Evolutionary conservation across 768 basidiomycete genomes (phyloP), one percentile per base, ranked within the genome.

Genomic region (Leucosporidium scottii): DNA sequence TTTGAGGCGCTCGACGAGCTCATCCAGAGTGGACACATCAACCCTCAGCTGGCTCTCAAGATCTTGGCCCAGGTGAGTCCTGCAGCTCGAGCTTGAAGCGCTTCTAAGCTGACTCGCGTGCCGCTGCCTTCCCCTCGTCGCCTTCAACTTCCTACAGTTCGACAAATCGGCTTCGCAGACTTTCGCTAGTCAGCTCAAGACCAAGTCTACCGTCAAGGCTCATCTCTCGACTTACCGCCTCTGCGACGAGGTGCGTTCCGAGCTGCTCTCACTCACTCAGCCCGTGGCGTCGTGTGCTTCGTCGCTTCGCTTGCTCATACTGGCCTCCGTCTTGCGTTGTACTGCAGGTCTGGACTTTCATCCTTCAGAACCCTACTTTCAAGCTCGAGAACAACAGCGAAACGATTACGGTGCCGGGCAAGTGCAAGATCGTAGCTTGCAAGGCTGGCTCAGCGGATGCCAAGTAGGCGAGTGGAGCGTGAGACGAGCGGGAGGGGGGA

Each of bases 1-100:
- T 94, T 93, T 20, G 96, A 99, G 82, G 93, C 94, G 72, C 85
- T 99, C 74, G 96, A 99, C 81, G 94, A 98, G 80, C 85, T 99
- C 73, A 97, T 99, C 75, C 94, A 93, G 56, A 89, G 88, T 76
- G 94, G 94, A 3, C 86, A 90, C 59, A 99, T 99, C 75, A 94
- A 93, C 25, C 94, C 94, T 18, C 94, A 98, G 80, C 79, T 98
- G 73, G 96, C 94, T n/a, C 91, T 97, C 88, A 91, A 94, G 79
- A 91, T 96, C n/a, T 80, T 98, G 66, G 88, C 89, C 77, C 94
- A 97, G 90, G 94, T 96, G 64, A 36, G 62, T 17, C 12, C 44
- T 21, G 15, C 8, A 23, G 30, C 51, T 39, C 30, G 48, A n/a
- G 21, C 30, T 30, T 15, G 21, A 28, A 23, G 39, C 8, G 23